Conservation (phyloP, 306 rosid species). For the Rosa rugosa region DNA sequence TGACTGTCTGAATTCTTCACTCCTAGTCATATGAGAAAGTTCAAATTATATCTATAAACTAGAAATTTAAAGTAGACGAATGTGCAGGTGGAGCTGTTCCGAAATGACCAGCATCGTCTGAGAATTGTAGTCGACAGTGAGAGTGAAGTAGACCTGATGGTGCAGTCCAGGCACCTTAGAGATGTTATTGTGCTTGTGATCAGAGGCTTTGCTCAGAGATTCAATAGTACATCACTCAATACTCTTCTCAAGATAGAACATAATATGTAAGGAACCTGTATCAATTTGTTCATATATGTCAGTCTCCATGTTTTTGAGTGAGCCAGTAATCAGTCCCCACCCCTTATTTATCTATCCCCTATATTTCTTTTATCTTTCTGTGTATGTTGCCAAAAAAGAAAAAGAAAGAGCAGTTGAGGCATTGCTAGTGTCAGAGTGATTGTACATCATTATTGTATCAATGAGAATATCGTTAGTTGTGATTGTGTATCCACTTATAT, state of each 20-base stretch:
- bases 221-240: constrained; percentile 95
- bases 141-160: constrained; percentile 85
- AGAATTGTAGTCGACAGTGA: constrained; percentile 82
- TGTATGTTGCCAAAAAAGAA: not conserved
- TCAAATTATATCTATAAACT: not conserved
- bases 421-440: not conserved
- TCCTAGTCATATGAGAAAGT: not conserved
- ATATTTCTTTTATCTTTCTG: not conserved
- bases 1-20: not conserved
- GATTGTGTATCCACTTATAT: not conserved
- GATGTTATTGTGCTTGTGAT: constrained; percentile 88
- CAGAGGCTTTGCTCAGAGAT: constrained; percentile 93
- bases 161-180: constrained; percentile 93
- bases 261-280: constrained; percentile 28
- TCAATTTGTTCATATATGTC: not conserved
- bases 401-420: not conserved
- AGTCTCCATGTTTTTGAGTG: not conserved
- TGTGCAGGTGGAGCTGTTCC: constrained; percentile 85
- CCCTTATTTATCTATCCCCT: not conserved
- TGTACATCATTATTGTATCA: constrained; percentile 9
- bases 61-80: not conserved
- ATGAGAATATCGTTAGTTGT: not conserved
- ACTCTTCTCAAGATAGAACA: constrained; percentile 93
- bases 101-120: constrained; percentile 90
- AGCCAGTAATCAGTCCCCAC: not conserved